Base-by-base conservation (phyloP, 2,329 filamentous ascomycete species). In the Alternaria infectoria region DNA sequence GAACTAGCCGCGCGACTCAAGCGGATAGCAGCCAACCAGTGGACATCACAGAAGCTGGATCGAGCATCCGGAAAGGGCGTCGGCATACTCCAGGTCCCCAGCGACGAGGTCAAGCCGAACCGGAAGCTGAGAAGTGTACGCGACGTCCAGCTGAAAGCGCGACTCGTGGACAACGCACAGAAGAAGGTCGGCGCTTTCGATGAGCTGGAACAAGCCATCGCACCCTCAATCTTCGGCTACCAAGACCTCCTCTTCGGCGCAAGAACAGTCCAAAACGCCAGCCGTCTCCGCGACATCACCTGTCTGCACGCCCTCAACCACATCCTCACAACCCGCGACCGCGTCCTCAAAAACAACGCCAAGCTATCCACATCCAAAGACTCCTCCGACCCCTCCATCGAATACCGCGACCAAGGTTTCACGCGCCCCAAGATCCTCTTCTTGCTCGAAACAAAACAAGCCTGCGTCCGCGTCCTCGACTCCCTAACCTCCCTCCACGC, bases 351-450 rank as follows among this genome's bases (percentile, higher is more conserved):
- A 80, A 96, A 98, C 81, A 98, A 94, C 75, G 88, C 91, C 57
- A 92, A 90, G 67, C 81, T 97, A 11, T 85, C 90, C 10, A 90
- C 89, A 70, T 88, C 91, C 57, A 85, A 88, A 5, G 86, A 87
- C 10, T 85, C 85, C 10, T 85, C 85, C 40, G 82, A 86, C 15
- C n/a, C n/a, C n/a, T 90, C 77, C 40, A 82, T 91, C 5, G 93
- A 97, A 69, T 84, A 93, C 17, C 89, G 93, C 67, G 96, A 99
- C 70, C 96, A 99, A 80, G 96, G 96, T 0, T 99, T 97, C 79
- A 97, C 95, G 0, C 86, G 96, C 6, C 96, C 96, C 8, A 98
- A 98, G 77, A 90, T 97, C 7, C 86, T 99, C 19, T 92, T 98
- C 78, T 85, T 99, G 17, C 84, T 97, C 1, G 95, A 96, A 4